Percentiles rank a stretch among this genome's conserved stretches.
These are phyloP conservation scores for thale cress (Arabidopsis thaliana) DNA, from an alignment of 345 rosid species.

Conservation along the genomic window DNA sequence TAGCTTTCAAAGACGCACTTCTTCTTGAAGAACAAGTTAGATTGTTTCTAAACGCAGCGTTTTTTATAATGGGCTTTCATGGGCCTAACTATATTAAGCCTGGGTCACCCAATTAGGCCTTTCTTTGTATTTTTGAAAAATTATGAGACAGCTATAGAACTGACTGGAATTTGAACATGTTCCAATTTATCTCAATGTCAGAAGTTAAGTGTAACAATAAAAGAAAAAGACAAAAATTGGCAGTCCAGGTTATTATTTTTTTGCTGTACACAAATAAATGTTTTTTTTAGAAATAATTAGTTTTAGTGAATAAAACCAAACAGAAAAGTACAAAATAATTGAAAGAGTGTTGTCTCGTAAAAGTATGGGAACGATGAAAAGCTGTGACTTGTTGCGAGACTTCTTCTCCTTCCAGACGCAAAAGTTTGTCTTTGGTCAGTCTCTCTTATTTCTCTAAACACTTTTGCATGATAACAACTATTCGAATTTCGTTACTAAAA, in stretches of 20 bases:
- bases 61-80: slow-evolving; percentile 15
- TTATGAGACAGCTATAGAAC: slow-evolving; percentile 12
- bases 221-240: slow-evolving; percentile 31
- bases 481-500: slow-evolving; percentile 25
- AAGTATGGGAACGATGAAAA: slow-evolving; percentile 36
- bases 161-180: slow-evolving; percentile 27
- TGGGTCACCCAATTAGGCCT: not conserved
- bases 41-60: slow-evolving; percentile 33
- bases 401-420: slow-evolving; percentile 35
- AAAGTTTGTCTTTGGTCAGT: slow-evolving; percentile 38
- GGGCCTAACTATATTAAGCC: not conserved
- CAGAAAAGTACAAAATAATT: slow-evolving; percentile 43
- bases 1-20: slow-evolving; percentile 30
- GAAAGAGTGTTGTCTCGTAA: slow-evolving; percentile 37
- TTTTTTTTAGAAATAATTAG: not conserved
- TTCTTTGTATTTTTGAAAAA: not conserved
- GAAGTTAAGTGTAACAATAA: slow-evolving; percentile 29
- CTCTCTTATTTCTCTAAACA: slow-evolving; percentile 33
- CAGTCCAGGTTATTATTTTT: slow-evolving; percentile 15
- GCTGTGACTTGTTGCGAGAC: slow-evolving; percentile 39
- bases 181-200: not conserved
- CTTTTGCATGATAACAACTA: slow-evolving; percentile 42
- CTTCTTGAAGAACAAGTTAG: slow-evolving; percentile 47
- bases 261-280: slow-evolving; percentile 2
- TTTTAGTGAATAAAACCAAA: slow-evolving; percentile 26